Percentiles rank a stretch among this genome's conserved stretches.
Conservation (phyloP, 257 asterid species). For the Avicennia marina region DNA sequence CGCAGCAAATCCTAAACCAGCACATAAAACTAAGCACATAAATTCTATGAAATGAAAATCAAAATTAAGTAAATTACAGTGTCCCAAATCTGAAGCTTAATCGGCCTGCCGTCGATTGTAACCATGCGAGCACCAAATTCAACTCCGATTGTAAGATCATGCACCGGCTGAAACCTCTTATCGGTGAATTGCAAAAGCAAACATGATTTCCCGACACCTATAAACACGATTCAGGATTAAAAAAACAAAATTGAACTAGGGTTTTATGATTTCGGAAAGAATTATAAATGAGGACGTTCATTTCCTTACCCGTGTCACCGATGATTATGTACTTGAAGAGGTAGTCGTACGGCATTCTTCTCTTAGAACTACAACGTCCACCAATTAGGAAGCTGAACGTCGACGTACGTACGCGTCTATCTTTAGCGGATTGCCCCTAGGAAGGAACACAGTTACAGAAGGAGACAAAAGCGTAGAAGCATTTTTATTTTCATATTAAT, state of each 20-base stretch:
- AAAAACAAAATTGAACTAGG: conserved; percentile 9
- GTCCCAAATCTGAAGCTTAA: conserved; percentile 72
- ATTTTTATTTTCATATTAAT: too few relatives aligned
- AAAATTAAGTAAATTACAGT: conserved; percentile 27
- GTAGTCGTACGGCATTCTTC: conserved; percentile 70
- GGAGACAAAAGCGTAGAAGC: too few relatives aligned
- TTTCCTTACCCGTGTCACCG: conserved; percentile 57
- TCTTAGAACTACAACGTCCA: conserved; percentile 18
- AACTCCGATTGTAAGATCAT: conserved; percentile 67
- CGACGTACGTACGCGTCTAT: neutral
- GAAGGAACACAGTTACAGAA: too few relatives aligned
- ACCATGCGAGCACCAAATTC: conserved; percentile 68
- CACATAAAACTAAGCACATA: neutral
- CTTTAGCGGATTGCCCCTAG: conserved; percentile 8
- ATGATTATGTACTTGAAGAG: conserved; percentile 78
- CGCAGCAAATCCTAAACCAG: neutral
- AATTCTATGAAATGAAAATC: neutral
- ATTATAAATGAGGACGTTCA: neutral
- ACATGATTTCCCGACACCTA: conserved; percentile 70
- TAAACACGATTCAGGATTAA: neutral
- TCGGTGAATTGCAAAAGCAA: conserved; percentile 62
- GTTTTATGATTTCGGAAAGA: neutral
- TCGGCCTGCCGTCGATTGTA: conserved; percentile 46
- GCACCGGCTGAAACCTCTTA: conserved; percentile 65
- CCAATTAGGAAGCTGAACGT: neutral